Conservation (phyloP, 2,329 filamentous ascomycete genomes). For the Fusarium cicatricum region DNA sequence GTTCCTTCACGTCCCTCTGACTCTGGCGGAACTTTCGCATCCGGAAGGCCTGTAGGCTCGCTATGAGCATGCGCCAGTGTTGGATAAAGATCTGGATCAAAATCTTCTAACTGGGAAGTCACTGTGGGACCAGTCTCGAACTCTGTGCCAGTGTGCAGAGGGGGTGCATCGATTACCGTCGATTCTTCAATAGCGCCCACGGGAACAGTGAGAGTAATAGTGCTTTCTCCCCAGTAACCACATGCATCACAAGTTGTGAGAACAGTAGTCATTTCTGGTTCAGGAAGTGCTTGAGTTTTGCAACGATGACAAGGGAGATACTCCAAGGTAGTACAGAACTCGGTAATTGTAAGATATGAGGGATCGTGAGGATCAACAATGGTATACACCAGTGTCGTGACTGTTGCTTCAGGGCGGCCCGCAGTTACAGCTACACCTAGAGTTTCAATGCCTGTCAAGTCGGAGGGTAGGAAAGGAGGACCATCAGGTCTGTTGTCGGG, state of each 20-base stretch:
- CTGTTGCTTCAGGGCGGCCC: background rate
- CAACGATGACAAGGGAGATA: conserved; percentile 16
- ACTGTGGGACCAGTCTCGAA: background rate
- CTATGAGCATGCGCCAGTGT: background rate
- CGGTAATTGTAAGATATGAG: conserved; percentile 13
- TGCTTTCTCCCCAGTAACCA: conserved; percentile 14
- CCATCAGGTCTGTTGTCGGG: background rate
- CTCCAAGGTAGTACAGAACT: conserved; percentile 12
- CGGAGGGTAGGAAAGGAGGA: background rate
- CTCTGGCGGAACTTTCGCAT: too few relatives aligned
- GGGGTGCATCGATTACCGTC: background rate
- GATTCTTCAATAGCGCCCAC: background rate
- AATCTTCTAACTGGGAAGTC: too few relatives aligned
- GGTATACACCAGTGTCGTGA: conserved; percentile 20
- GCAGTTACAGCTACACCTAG: background rate
- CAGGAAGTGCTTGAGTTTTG: background rate
- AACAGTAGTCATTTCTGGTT: conserved; percentile 19
- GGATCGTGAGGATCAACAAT: conserved; percentile 13
- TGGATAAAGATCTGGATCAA: background rate
- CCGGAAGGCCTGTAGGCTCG: background rate
- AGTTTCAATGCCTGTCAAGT: background rate
- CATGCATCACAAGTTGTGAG: conserved; percentile 14
- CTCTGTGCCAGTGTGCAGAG: background rate
- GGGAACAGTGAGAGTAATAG: conserved; percentile 15
- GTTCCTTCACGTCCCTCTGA: background rate